Evolutionary conservation across 1,139 yeast species (phyloP).

Genomic region (Saccharomyces hybrid): DNA sequence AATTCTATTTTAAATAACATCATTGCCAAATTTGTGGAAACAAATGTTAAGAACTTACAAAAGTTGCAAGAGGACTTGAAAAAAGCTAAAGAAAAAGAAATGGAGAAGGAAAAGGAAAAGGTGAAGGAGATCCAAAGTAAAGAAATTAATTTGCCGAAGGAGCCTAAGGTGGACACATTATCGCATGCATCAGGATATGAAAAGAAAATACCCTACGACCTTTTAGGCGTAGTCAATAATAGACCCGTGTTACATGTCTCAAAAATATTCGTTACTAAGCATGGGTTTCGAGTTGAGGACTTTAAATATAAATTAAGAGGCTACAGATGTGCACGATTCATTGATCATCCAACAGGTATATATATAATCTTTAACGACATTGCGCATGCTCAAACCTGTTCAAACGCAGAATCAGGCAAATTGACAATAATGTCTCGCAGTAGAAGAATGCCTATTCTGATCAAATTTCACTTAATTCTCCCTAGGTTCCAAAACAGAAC

Average conservation of each 20-base stretch:
- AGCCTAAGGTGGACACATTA: neutral
- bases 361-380: slow-evolving; percentile 61
- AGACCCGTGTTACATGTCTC: slow-evolving; percentile 49
- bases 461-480: slow-evolving; percentile 23
- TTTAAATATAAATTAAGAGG: slow-evolving; percentile 26
- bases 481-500: slow-evolving; percentile 7
- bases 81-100: slow-evolving; percentile 11
- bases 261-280: slow-evolving; percentile 21
- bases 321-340: slow-evolving; percentile 59
- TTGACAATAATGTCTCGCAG: slow-evolving; percentile 22
- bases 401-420: slow-evolving; percentile 58
- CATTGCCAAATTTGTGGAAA: slow-evolving; percentile 22
- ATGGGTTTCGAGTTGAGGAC: slow-evolving; percentile 25
- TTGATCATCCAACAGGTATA: slow-evolving; percentile 59
- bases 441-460: slow-evolving; percentile 21
- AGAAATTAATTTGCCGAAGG: neutral
- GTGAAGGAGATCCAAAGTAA: neutral
- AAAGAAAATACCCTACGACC: slow-evolving; percentile 39
- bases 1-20: slow-evolving; percentile 15
- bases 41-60: slow-evolving; percentile 18
- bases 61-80: slow-evolving; percentile 12
- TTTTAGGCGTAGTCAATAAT: slow-evolving; percentile 42
- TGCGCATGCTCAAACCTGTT: slow-evolving; percentile 60
- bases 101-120: slow-evolving; percentile 8
- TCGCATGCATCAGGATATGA: slow-evolving; percentile 6